A percentile compares a stretch with the other conserved stretches of the same genome.
These are phyloP conservation scores for Circinella minor DNA, from an alignment of 371 early-diverging fungal genomes.

Conservation along the genomic window DNA sequence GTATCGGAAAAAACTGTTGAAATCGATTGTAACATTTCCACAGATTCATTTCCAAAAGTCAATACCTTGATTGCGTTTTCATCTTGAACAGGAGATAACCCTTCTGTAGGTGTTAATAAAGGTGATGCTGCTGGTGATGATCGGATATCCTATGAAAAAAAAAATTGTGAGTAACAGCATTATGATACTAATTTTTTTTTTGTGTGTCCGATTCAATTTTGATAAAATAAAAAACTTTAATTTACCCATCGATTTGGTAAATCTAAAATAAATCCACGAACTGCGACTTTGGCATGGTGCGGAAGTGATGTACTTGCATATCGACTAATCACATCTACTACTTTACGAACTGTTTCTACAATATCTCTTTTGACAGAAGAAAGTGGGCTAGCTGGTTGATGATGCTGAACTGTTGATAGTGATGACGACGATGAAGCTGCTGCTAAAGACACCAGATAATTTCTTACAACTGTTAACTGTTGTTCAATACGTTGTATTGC, in stretches of 20 bases:
- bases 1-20: slow-evolving; percentile 77
- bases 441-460: slow-evolving; percentile 64
- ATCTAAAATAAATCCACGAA: slow-evolving; percentile 84
- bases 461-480: slow-evolving; percentile 73
- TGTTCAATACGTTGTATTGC: slow-evolving; percentile 82
- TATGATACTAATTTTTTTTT: no score
- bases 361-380: slow-evolving; percentile 79
- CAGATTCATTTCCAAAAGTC: slow-evolving; percentile 82
- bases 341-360: slow-evolving; percentile 82
- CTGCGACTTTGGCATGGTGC: slow-evolving; percentile 80
- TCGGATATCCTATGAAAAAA: slow-evolving; percentile 20
- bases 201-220: no score
- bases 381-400: slow-evolving; percentile 29
- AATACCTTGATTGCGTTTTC: slow-evolving; percentile 39
- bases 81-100: slow-evolving; percentile 4
- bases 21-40: slow-evolving; percentile 79
- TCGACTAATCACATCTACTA: slow-evolving; percentile 84
- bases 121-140: slow-evolving; percentile 53
- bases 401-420: slow-evolving; percentile 5
- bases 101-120: slow-evolving; percentile 28
- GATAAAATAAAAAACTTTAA: no score
- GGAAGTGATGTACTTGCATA: slow-evolving; percentile 89
- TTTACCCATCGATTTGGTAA: slow-evolving; percentile 84
- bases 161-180: no score
- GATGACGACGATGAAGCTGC: slow-evolving; percentile 19